Evolutionary conservation across 164 flowering plant species (phyloP), one percentile per base, ranked within the genome.

Genomic region (Hamamelis virginiana): DNA sequence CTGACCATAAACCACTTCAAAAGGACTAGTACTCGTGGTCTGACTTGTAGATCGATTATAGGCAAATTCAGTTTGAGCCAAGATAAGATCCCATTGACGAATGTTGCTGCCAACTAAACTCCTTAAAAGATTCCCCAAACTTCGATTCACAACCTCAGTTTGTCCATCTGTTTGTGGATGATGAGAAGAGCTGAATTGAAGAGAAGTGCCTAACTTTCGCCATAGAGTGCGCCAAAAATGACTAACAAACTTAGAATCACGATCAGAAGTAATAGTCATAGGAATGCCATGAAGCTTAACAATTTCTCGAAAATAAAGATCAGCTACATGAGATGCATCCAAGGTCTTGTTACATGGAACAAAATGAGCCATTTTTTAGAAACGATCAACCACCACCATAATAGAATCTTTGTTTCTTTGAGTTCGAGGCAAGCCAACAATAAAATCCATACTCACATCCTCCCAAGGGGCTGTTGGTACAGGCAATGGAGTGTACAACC

Each of bases 151-250:
- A 44, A 23, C 64, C 43, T 59, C 55, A 6, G 64, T 68, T 60
- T 68, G 64, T 1, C 71, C 71, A 60, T 67, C 70, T 0, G 62
- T 67, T 57, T 70, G 61, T 0, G 74, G 68, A 53, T 70, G 74
- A 19, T 25, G 28, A 4, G 58, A 8, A 21, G 27, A 9, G 26
- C 69, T 69, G 13, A 69, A 74, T 21, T 69, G 65, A 1, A 75
- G 48, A 1, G n/a, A 15, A 18, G 70, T 70, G 0, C 53, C 63
- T 0, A 65, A 16, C 55, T 50, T 27, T 8, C 43, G 19, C 70
- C 59, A 75, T 19, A 14, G 0, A 18, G 44, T 50, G 13, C 13
- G 16, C 64, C 1, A 22, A 28, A 60, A 60, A n/a, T 60, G 56
- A 44, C 71, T 69, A 41, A 58, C 5, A 18, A 59, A 67, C 15